Evolutionary conservation across 2,329 filamentous ascomycete species (phyloP).

Genomic region (Kalmusia sp.): DNA sequence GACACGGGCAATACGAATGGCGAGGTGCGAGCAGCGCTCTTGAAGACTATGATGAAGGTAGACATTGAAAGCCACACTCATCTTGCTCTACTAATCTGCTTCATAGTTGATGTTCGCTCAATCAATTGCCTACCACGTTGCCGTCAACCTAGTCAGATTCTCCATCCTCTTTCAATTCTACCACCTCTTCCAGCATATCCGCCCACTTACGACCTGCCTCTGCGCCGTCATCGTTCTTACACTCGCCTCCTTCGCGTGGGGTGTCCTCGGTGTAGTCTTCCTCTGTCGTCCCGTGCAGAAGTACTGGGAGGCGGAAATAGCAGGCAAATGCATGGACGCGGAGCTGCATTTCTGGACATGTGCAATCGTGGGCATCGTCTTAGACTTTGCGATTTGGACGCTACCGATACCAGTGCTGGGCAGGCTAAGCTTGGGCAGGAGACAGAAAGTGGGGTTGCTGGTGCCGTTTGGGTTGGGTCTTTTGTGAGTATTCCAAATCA

Average conservation of each 20-base stretch:
- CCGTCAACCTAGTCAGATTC: slow-evolving; percentile 40
- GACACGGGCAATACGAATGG: slow-evolving; percentile 1
- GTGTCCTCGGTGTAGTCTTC: slow-evolving; percentile 36
- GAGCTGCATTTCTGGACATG: slow-evolving; percentile 33
- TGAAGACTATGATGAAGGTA: slow-evolving; percentile 31
- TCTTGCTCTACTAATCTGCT: neutral
- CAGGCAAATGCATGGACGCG: slow-evolving; percentile 32
- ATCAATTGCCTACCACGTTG: slow-evolving; percentile 39
- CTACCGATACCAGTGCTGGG: slow-evolving; percentile 39
- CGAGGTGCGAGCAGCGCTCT: neutral
- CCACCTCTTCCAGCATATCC: slow-evolving; percentile 27
- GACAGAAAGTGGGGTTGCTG: slow-evolving; percentile 42
- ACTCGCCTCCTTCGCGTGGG: slow-evolving; percentile 30
- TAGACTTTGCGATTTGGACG: slow-evolving; percentile 41
- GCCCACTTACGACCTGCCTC: slow-evolving; percentile 17
- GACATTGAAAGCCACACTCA: neutral
- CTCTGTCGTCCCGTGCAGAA: slow-evolving; percentile 33
- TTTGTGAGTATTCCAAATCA: neutral
- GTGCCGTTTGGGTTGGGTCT: slow-evolving; percentile 45
- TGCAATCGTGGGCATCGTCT: slow-evolving; percentile 33
- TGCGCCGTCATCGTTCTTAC: slow-evolving; percentile 25
- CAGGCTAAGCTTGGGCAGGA: slow-evolving; percentile 35
- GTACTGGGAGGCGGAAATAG: slow-evolving; percentile 30
- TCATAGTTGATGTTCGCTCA: slow-evolving; percentile 38
- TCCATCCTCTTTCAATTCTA: slow-evolving; percentile 43